Percentiles rank a stretch among this genome's conserved stretches.
phyloP scores from a whole-genome alignment of 106 monocot species.

The Platanthera zijinensis region DNA sequence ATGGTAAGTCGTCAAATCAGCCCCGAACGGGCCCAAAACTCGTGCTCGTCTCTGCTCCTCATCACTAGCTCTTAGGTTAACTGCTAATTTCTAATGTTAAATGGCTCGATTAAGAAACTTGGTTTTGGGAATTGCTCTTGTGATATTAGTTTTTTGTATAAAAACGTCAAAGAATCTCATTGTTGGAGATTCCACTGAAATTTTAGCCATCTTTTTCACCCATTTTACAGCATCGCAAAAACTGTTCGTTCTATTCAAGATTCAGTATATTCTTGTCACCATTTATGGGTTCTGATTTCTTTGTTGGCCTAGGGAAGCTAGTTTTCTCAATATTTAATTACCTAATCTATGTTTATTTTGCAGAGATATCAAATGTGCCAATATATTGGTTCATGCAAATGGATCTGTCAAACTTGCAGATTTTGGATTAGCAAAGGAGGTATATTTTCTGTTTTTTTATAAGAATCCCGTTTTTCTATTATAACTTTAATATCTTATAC shows the following conservation, averaged over 20 bases:
- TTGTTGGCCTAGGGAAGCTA: neutral
- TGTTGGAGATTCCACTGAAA: neutral
- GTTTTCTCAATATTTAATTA: neutral
- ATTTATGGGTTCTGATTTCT: neutral
- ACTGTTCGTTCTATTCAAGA: neutral
- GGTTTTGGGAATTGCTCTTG: neutral
- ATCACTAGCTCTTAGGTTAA: neutral
- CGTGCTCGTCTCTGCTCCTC: no score
- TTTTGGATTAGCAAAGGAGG: conserved; percentile 89
- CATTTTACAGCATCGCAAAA: neutral
- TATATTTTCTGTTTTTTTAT: conserved; percentile 12
- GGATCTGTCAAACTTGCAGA: conserved; percentile 82
- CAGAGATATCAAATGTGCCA: conserved; percentile 86
- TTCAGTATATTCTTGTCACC: neutral
- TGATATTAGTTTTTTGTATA: neutral
- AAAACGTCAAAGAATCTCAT: neutral
- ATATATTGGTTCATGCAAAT: conserved; percentile 71
- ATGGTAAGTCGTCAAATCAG: no score
- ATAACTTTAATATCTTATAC: neutral
- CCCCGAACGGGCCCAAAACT: no score
- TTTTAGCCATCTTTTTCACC: neutral
- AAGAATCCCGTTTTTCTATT: neutral
- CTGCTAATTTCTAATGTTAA: neutral
- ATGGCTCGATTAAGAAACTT: neutral
- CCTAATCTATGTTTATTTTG: neutral